phyloP scores from a whole-genome alignment of 75 land plant genomes.

The Pseudotsuga menziesii region DNA sequence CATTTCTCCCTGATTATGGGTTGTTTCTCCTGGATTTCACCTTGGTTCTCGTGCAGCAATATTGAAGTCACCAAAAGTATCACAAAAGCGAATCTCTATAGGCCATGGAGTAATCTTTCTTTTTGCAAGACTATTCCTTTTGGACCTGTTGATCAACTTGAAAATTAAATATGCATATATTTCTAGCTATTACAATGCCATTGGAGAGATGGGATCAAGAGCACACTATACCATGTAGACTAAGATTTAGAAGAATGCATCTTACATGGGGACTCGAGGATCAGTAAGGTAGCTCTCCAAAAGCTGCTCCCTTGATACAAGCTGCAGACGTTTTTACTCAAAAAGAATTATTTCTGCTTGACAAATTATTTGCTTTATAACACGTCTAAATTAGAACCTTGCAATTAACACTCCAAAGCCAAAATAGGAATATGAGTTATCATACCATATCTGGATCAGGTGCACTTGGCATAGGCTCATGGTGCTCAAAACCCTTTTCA shows the following conservation, averaged over 20 bases:
- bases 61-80: constrained; percentile 34
- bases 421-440: neutral
- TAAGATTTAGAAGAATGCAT: neutral
- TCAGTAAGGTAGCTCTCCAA: constrained; percentile 67
- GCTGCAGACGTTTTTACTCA: constrained; percentile 35
- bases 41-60: constrained; percentile 59
- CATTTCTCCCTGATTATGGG: neutral
- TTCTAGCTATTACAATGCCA: neutral
- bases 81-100: constrained; percentile 75
- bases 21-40: constrained; percentile 27
- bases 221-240: neutral
- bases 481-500: constrained; percentile 78
- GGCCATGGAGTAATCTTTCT: constrained; percentile 57
- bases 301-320: constrained; percentile 59
- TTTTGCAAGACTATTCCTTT: constrained; percentile 58
- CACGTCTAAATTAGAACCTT: neutral
- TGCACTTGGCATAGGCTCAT: constrained; percentile 76
- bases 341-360: neutral
- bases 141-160: constrained; percentile 37
- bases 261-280: constrained; percentile 89
- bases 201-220: neutral
- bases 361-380: neutral
- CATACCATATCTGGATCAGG: constrained; percentile 68
- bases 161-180: constrained; percentile 4
- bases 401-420: neutral